Base-by-base conservation (phyloP, 2,329 filamentous ascomycete species). In the Colletotrichum sp. region DNA sequence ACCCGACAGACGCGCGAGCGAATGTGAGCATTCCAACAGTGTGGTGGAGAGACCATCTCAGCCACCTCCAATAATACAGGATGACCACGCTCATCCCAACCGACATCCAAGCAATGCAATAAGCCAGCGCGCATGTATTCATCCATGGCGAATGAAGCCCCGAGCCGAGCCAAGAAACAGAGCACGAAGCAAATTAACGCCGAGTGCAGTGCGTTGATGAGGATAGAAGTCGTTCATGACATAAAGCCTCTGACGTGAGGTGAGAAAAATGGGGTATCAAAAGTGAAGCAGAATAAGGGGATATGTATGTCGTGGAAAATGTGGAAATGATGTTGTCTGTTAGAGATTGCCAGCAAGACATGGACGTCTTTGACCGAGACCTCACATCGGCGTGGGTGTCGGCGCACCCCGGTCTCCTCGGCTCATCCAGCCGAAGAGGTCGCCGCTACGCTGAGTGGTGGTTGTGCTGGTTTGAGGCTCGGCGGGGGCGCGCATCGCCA, bases 391-490 rank as follows among this genome's bases (percentile, higher is more conserved):
- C 5, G 73, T 72, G 30, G 75, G 77, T 48, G 77, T 78, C 21
- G 75, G 38, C 34, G 68, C 80, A 68, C 81, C 79, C 67, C 88
- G 85, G 71, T 89, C 88, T 78, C 88, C 38, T 48, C 38, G 85
- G 6, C 87, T 87, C 81, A 90, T 90, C 88, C 88, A 90, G 43
- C 84, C 86, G 72, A 90, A 90, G 15, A 90, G 80, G 70, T 90
- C 88, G 6, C 82, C 81, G 64, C 82, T 80, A 65, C 83, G 83
- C 57, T 82, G 79, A 28, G 26, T 73, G 79, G 80, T 68, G 18
- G 64, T 32, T n/a, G 64, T 57, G 48, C n/a, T 60, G 57, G 69
- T 36, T 43, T 73, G 70, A 16, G 70, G 57, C 77, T 86, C 78
- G 79, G 83, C 30, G 73, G 84, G 79, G 81, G 86, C 74, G 74